A percentile compares a stretch with the other conserved stretches of the same genome.
These are phyloP conservation scores for Botryotinia convoluta DNA, from an alignment of 2,329 filamentous ascomycete species.

Conservation along the genomic window DNA sequence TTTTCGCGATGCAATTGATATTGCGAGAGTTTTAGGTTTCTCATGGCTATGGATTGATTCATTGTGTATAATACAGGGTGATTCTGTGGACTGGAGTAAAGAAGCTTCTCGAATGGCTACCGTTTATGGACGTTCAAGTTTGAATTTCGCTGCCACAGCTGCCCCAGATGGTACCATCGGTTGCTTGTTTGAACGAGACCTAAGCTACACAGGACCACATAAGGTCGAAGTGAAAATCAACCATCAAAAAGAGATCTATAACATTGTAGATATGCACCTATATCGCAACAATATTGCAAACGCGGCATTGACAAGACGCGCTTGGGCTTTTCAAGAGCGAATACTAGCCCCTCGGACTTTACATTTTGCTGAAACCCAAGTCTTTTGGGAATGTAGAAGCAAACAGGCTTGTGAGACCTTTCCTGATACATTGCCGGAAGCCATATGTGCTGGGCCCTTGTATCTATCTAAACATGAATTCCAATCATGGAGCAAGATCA, in stretches of 20 bases:
- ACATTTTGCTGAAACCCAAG: background rate
- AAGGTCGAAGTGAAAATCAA: too few relatives aligned
- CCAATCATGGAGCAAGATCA: too few relatives aligned
- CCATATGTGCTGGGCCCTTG: accelerated
- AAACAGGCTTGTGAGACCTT: background rate
- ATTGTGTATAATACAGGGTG: background rate
- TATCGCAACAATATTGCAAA: accelerated
- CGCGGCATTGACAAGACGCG: background rate
- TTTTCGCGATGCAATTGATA: background rate
- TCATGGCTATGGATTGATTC: background rate
- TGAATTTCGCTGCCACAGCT: background rate
- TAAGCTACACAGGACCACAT: accelerated
- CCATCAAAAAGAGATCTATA: too few relatives aligned
- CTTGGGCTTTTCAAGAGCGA: background rate
- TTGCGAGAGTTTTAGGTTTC: background rate
- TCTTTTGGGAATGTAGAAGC: background rate
- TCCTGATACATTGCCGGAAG: background rate
- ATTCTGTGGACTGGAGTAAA: background rate
- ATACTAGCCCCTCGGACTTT: background rate
- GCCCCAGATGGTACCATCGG: background rate
- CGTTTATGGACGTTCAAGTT: background rate
- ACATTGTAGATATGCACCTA: accelerated
- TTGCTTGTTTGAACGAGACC: background rate
- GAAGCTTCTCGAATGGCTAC: background rate
- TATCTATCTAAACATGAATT: background rate